phyloP scores from a whole-genome alignment of 2,329 filamentous ascomycete genomes.

The Sclerotinia minor region DNA sequence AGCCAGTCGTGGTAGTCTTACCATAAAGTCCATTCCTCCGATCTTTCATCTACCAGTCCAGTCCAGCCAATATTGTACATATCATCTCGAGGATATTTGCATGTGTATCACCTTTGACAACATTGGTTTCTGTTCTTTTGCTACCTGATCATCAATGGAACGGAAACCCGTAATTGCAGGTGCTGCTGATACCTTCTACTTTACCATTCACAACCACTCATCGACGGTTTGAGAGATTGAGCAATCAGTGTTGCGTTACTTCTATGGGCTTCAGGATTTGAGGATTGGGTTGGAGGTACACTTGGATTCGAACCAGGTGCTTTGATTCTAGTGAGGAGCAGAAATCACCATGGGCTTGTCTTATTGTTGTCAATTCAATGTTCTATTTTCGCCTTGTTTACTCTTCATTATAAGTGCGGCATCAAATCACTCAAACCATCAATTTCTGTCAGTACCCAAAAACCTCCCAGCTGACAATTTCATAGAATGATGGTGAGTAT shows the following conservation, averaged over 20 bases:
- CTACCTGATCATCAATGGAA: background rate
- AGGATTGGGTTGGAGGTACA: background rate
- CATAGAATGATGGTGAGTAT: background rate
- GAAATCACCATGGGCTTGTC: background rate
- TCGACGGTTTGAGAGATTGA: background rate
- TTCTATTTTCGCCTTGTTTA: background rate
- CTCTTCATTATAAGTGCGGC: background rate
- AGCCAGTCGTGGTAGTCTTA: conserved; percentile 10
- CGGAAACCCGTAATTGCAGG: background rate
- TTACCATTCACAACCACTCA: background rate
- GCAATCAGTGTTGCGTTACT: background rate
- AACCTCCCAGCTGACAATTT: no score
- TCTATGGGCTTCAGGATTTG: background rate
- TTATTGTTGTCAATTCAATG: background rate
- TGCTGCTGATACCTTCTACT: background rate
- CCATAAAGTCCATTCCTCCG: background rate
- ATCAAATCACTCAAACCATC: background rate
- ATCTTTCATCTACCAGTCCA: background rate
- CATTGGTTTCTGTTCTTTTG: background rate
- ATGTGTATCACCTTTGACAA: background rate
- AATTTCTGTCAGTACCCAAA: background rate
- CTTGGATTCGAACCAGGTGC: background rate
- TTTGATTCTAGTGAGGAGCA: background rate
- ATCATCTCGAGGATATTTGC: conserved; percentile 1
- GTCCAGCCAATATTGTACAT: background rate